Evolutionary conservation across 495 filamentous ascomycete species (phyloP).

Genomic region (Aspergillus affinis): DNA sequence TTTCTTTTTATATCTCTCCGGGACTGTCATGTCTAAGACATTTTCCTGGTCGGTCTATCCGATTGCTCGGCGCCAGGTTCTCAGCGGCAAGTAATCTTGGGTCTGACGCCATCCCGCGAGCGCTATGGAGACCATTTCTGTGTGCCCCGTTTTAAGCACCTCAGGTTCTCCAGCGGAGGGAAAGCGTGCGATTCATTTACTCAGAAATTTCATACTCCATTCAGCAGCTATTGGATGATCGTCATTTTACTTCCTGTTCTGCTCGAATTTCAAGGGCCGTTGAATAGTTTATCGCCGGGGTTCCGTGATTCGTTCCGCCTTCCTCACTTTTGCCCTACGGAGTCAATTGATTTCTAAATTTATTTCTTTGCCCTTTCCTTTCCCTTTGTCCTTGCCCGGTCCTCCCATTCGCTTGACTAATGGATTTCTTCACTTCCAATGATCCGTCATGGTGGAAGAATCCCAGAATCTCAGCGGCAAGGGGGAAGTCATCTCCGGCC

Average conservation of each 20-base stretch:
- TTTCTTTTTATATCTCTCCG: not conserved
- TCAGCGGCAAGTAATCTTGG: not conserved
- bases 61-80: not conserved
- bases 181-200: not conserved
- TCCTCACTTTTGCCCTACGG: not conserved
- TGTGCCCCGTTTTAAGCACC: not conserved
- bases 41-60: not conserved
- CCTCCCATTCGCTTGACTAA: not conserved
- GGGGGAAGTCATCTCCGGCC: not conserved
- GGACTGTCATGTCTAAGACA: not conserved
- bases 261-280: not conserved
- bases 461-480: not conserved
- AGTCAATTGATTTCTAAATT: not conserved
- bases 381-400: not conserved
- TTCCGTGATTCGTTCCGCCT: too few relatives aligned
- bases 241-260: not conserved
- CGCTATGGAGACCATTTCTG: not conserved
- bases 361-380: not conserved
- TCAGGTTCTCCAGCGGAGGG: not conserved
- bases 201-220: not conserved
- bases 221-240: conserved; percentile 7
- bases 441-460: not conserved
- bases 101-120: not conserved
- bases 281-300: not conserved
- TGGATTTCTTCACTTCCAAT: not conserved